Base-by-base conservation (phyloP, 1,284 basidiomycete species). In the Cerioporus squamosus region DNA sequence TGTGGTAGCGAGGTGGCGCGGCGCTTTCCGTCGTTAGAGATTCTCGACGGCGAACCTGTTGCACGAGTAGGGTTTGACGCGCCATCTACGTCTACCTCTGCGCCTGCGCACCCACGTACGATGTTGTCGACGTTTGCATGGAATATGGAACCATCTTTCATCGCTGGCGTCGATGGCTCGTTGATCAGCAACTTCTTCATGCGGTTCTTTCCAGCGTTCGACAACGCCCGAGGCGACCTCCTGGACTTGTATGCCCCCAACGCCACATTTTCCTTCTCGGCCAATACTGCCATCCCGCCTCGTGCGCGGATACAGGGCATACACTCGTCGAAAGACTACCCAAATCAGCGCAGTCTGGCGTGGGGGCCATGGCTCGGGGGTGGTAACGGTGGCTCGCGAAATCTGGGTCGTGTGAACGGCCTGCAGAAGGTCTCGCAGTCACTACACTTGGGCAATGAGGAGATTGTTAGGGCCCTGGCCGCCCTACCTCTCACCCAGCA, bases 181-280 rank as follows among this genome's bases (percentile, higher is more conserved):
- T 66, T 92, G 60, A 80, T 92, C 61, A 90, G 86, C 70, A 84
- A 81, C 61, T 96, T 96, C 77, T 82, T 95, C 51, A 80, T 86
- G 63, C 86, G 90, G 60, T 97, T 90, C 75, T 97, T 97, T 76
- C 83, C 87, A 3, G 74, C 88, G 2, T 97, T 92, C 72, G 97
- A 99, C 74, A 81, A 78, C 26, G 85, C 92, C 64, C 87, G 97
- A 24, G 74, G 79, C 0, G 77, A 81, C 2, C 82, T 97, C 6
- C 67, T 85, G 38, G 81, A 90, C 46, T 94, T 82, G 7, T 99
- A 98, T 72, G 86, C 92, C 60, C 85, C 91, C 0, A 79, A 84
- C 39, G 92, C 96, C 14, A 95, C 94, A 10, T 95, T 98, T 70
- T 97, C 95, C 0, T 90, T 90, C 72, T 89, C 90, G 14, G 83